A percentile compares a stretch with the other conserved stretches of the same genome.
These are phyloP conservation scores for Candida glaebosa DNA, from an alignment of 805 yeast genomes.

Conservation along the genomic window DNA sequence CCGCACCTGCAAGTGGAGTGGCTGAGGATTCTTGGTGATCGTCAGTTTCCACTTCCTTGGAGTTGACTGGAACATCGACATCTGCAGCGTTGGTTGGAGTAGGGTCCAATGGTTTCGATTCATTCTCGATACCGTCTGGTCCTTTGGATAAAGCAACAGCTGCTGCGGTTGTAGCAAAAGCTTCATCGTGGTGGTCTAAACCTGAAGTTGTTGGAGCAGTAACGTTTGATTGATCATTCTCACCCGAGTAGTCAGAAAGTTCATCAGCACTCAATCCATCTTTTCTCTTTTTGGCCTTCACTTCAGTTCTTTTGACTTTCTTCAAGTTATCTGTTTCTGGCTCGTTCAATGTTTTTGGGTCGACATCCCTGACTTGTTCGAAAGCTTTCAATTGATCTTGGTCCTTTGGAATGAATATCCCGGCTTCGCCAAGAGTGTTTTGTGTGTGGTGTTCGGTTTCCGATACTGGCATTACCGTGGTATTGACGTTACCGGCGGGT, in stretches of 20 bases:
- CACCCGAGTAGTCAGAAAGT: background rate
- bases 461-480: constrained; percentile 35
- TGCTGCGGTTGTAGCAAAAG: constrained; percentile 8
- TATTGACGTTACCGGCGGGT: constrained; percentile 15
- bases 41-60: background rate
- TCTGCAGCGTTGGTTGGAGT: background rate
- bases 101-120: background rate
- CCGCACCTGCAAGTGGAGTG: constrained; percentile 9
- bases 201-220: constrained; percentile 10
- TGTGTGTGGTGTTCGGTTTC: constrained; percentile 28
- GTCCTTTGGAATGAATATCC: constrained; percentile 62
- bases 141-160: constrained; percentile 4
- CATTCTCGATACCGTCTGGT: background rate
- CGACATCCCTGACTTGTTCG: constrained; percentile 49
- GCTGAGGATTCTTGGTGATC: constrained; percentile 1
- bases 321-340: constrained; percentile 37
- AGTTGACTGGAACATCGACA: background rate
- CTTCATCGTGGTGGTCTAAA: constrained; percentile 6
- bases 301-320: constrained; percentile 42
- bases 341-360: constrained; percentile 49
- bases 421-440: constrained; percentile 64
- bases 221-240: background rate
- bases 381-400: constrained; percentile 67
- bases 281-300: constrained; percentile 40
- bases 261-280: constrained; percentile 12